A percentile compares a stretch with the other conserved stretches of the same genome.
phyloP scores from a whole-genome alignment of 176 grass and related monocot genomes.

The Musa troglodytarum region DNA sequence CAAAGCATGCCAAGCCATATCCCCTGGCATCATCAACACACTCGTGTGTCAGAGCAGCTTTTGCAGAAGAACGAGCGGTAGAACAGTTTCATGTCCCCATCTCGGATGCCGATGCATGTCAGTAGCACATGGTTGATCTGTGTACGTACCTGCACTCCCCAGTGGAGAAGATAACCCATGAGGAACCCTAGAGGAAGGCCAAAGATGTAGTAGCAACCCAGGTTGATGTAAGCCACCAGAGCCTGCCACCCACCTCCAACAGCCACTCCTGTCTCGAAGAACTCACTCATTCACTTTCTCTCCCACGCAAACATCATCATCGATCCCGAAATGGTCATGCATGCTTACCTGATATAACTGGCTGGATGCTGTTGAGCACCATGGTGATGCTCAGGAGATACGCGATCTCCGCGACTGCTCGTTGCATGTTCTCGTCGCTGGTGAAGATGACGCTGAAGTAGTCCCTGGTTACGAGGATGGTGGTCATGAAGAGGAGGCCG shows the following conservation, averaged over 20 bases:
- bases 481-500: conserved; percentile 29
- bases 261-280: conserved; percentile 30
- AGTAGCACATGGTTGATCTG: too few relatives aligned
- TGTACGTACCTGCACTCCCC: conserved; percentile 27
- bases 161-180: conserved; percentile 31
- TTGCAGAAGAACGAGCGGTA: too few relatives aligned
- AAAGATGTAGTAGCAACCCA: conserved; percentile 45
- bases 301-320: too few relatives aligned
- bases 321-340: too few relatives aligned
- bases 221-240: conserved; percentile 56
- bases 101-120: too few relatives aligned
- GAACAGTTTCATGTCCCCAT: too few relatives aligned
- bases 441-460: conserved; percentile 34
- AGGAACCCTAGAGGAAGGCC: conserved; percentile 37
- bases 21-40: not conserved
- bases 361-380: conserved; percentile 61
- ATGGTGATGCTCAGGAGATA: conserved; percentile 40
- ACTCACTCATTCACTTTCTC: not conserved
- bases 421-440: conserved; percentile 3
- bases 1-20: conserved; percentile 13
- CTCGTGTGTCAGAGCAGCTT: too few relatives aligned
- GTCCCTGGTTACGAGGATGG: conserved; percentile 23
- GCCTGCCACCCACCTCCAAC: conserved; percentile 59
- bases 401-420: conserved; percentile 33
- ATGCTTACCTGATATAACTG: conserved; percentile 29